Evolutionary conservation across 2,329 filamentous ascomycete species (phyloP).

Genomic region (Aspergillus neoniger): DNA sequence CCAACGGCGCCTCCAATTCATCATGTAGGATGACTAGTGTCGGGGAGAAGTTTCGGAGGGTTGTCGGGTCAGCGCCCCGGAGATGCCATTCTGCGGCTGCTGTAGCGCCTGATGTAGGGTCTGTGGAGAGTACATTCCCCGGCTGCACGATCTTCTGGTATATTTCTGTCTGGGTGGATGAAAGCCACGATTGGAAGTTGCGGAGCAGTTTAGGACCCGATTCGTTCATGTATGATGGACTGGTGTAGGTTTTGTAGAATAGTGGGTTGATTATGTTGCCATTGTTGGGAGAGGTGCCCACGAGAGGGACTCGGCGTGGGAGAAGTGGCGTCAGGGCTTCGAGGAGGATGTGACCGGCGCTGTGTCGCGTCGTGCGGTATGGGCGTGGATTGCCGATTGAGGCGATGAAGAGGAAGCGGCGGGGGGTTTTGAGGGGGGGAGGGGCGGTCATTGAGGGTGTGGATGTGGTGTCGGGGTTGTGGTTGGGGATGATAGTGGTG

Average conservation of each 20-base stretch:
- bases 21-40: slow-evolving; percentile 81
- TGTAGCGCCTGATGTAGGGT: slow-evolving; percentile 5
- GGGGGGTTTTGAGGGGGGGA: slow-evolving; percentile 20
- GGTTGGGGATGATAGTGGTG: not conserved
- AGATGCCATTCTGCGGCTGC: slow-evolving; percentile 12
- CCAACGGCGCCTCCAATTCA: slow-evolving; percentile 74
- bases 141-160: slow-evolving; percentile 11
- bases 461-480: not conserved
- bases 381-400: slow-evolving; percentile 80
- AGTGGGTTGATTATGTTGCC: slow-evolving; percentile 48
- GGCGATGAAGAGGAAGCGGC: slow-evolving; percentile 67
- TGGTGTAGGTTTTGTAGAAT: slow-evolving; percentile 60
- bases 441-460: not conserved
- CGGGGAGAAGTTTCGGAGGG: slow-evolving; percentile 26
- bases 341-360: slow-evolving; percentile 79
- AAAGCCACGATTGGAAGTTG: slow-evolving; percentile 58
- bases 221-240: slow-evolving; percentile 79
- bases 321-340: slow-evolving; percentile 59
- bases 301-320: slow-evolving; percentile 45
- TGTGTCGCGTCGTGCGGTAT: slow-evolving; percentile 80
- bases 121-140: not conserved
- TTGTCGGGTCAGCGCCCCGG: slow-evolving; percentile 23
- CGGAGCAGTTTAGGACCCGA: slow-evolving; percentile 70
- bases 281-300: slow-evolving; percentile 39
- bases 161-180: slow-evolving; percentile 19